Percentiles rank a stretch among this genome's conserved stretches.
phyloP scores from a whole-genome alignment of 2,329 filamentous ascomycete species.

The Magnaporthiopsis incrustans region DNA sequence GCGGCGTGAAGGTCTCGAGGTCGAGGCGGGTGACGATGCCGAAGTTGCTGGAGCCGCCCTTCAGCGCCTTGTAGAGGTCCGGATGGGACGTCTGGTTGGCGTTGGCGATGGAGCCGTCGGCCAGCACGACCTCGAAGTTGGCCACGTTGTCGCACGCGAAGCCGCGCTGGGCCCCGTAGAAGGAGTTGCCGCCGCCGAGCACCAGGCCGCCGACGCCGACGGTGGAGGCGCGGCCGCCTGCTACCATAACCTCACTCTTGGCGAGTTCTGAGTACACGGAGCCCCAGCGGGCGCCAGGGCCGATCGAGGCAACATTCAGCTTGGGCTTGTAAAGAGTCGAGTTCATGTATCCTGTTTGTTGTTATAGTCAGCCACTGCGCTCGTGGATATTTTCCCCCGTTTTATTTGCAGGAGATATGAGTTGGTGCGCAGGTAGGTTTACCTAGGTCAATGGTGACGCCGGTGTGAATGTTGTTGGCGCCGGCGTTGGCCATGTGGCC shows the following conservation, averaged over 20 bases:
- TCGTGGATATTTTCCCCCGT: too few relatives aligned
- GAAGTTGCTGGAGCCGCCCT: slow-evolving; percentile 37
- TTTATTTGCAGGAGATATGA: too few relatives aligned
- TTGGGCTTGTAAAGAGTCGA: slow-evolving; percentile 20
- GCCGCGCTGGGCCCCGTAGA: slow-evolving; percentile 22
- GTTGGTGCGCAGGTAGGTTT: too few relatives aligned
- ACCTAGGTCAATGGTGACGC: slow-evolving; percentile 26
- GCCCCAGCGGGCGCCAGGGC: slow-evolving; percentile 28
- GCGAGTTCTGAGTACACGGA: slow-evolving; percentile 28
- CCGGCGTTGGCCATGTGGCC: slow-evolving; percentile 26
- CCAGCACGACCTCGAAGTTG: slow-evolving; percentile 33
- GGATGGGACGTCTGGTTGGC: slow-evolving; percentile 3
- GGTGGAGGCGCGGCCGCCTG: slow-evolving; percentile 18
- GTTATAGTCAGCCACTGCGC: too few relatives aligned
- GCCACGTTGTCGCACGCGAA: slow-evolving; percentile 32
- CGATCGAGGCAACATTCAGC: slow-evolving; percentile 22
- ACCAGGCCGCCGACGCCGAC: slow-evolving; percentile 22
- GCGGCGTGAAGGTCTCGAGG: slow-evolving; percentile 11
- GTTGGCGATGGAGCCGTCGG: slow-evolving; percentile 28
- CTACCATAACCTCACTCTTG: slow-evolving; percentile 16
- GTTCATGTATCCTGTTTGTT: slow-evolving; percentile 21
- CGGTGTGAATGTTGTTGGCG: slow-evolving; percentile 27
- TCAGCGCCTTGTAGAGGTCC: slow-evolving; percentile 24
- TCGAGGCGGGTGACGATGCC: slow-evolving; percentile 23
- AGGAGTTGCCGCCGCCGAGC: slow-evolving; percentile 21